phyloP scores from a whole-genome alignment of 805 yeast species.

The Myxozyma vanderwaltii region DNA sequence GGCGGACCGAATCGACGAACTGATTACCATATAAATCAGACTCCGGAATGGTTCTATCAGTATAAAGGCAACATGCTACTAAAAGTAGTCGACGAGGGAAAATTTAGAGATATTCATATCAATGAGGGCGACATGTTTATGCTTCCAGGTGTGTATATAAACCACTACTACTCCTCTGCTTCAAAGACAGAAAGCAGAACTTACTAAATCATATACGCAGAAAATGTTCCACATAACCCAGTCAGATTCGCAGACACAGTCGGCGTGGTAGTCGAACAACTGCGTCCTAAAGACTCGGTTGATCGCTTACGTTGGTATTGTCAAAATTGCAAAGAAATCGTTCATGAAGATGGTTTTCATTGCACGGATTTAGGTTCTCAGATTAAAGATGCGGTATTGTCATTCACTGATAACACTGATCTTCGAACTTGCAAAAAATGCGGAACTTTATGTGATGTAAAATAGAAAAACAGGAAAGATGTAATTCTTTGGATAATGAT shows the following conservation, averaged over 20 bases:
- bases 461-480: not conserved
- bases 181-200: not conserved
- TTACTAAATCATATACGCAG: slow-evolving; percentile 38
- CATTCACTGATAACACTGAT: slow-evolving; percentile 62
- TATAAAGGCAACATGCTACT: slow-evolving; percentile 82
- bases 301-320: slow-evolving; percentile 92
- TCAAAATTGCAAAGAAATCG: slow-evolving; percentile 60
- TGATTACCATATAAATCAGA: slow-evolving; percentile 89
- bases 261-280: slow-evolving; percentile 91
- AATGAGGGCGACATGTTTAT: slow-evolving; percentile 87
- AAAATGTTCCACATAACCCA: slow-evolving; percentile 86
- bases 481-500: too few relatives aligned
- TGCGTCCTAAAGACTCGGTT: slow-evolving; percentile 68
- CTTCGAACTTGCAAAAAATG: slow-evolving; percentile 69
- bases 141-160: slow-evolving; percentile 56
- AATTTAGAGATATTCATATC: slow-evolving; percentile 72
- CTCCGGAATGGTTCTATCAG: slow-evolving; percentile 92
- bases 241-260: slow-evolving; percentile 82
- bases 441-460: slow-evolving; percentile 57
- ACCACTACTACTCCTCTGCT: not conserved
- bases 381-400: slow-evolving; percentile 76
- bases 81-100: slow-evolving; percentile 77
- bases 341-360: slow-evolving; percentile 70
- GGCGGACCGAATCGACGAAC: slow-evolving; percentile 96
- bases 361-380: slow-evolving; percentile 86